Evolutionary conservation across 108 stramenopile genomes (phyloP), one percentile per base, ranked within the genome.

Genomic region (Cyclotella choctawhatcheeana): DNA sequence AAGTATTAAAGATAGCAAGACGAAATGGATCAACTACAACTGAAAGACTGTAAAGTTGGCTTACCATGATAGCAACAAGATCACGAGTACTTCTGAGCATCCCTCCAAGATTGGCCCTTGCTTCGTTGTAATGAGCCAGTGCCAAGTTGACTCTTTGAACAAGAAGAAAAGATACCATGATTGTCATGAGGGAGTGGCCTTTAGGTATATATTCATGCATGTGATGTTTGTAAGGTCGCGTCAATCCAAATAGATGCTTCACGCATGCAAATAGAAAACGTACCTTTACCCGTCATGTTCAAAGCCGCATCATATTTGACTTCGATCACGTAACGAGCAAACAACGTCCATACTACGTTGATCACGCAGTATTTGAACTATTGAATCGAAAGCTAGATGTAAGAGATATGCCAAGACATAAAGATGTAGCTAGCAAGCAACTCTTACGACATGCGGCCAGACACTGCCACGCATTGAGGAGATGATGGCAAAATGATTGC

Each of bases 51-150:
- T 13, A 29, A 12, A 30, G n/a, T 26, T 4, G 5, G 5, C 54
- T 64, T 47, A 64, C 63, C 10, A 29, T 64, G 44, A 44, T 44
- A 16, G 44, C 27, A 45, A 64, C 63, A 21, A 64, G 44, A 16
- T 64, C 63, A 27, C 63, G 63, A 18, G 63, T 64, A 21, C 45
- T 25, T 45, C 29, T 45, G 16, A 64, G 63, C 63, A 64, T 64
- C 13, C 12, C 48, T 3, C 45, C 47, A 3, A 64, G 44, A 64
- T 64, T 64, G 29, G 7, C 37, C 29, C 44, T 64, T 17, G 63
- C 43, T 48, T 64, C 63, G 16, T 64, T 64, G 27, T 45, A 64
- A 5, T 64, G 63, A 64, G 44, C 63, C 14, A 64, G 31, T 21
- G 63, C 63, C 27, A 64, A 64, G 45, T 30, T 64, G 8, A 33